Evolutionary conservation across 1,284 basidiomycete genomes (phyloP).

Genomic region (Ustilago nuda): DNA sequence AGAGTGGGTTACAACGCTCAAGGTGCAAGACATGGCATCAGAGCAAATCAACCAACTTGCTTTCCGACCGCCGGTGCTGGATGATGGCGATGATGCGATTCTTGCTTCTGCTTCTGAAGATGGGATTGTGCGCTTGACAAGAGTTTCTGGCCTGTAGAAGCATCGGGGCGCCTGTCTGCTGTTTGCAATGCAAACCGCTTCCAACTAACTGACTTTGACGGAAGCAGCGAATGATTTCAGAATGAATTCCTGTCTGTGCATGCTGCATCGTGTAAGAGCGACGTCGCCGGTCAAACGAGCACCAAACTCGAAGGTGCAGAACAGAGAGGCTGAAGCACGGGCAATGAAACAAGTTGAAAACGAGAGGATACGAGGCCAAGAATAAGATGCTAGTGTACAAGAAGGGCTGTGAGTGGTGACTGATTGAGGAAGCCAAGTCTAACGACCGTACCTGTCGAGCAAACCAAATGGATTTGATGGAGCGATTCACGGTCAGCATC

Average conservation of each 20-base stretch:
- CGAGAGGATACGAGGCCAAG: slow-evolving; percentile 5
- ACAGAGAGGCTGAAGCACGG: background rate
- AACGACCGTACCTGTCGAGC: slow-evolving; percentile 44
- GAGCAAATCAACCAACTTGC: slow-evolving; percentile 62
- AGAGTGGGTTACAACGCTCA: slow-evolving; percentile 29
- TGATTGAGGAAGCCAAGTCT: background rate
- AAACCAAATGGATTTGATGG: background rate
- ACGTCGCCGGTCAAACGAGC: background rate
- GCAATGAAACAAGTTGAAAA: background rate
- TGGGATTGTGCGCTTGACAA: slow-evolving; percentile 49
- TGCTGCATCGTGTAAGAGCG: background rate
- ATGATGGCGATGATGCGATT: slow-evolving; percentile 45
- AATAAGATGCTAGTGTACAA: slow-evolving; percentile 37
- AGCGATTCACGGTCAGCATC: background rate
- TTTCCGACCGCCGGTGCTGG: slow-evolving; percentile 50
- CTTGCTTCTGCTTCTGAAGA: slow-evolving; percentile 59
- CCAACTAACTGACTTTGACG: background rate
- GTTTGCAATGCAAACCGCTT: too few species aligned
- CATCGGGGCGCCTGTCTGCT: background rate
- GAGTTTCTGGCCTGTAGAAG: slow-evolving; percentile 21
- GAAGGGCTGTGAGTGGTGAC: background rate
- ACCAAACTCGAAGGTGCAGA: background rate
- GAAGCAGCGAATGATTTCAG: background rate
- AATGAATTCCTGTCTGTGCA: background rate
- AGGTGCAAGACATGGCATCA: slow-evolving; percentile 48